phyloP scores from a whole-genome alignment of 176 grass and related monocot species.

The Puya raimondii region DNA sequence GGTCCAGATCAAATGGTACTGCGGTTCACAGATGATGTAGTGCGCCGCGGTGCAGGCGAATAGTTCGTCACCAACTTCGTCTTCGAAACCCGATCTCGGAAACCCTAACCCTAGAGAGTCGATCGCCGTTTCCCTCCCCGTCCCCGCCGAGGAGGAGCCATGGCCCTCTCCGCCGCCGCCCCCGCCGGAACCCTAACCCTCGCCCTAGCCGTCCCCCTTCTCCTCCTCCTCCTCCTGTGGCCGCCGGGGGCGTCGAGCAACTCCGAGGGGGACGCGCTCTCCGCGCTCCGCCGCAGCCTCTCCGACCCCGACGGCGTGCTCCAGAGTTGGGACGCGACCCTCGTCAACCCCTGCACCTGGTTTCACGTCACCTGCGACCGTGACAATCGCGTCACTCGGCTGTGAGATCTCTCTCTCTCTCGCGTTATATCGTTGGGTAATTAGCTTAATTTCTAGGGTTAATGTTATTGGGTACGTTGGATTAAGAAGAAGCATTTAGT shows the following conservation, averaged over 20 bases:
- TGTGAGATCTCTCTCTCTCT: conserved; percentile 31
- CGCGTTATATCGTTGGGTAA: background rate
- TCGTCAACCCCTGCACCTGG: conserved; percentile 98
- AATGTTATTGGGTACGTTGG: background rate
- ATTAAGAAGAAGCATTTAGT: background rate
- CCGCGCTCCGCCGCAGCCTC: conserved; percentile 62
- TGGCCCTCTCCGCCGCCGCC: conserved; percentile 22
- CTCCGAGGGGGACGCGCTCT: conserved; percentile 84
- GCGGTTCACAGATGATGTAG: too few species aligned
- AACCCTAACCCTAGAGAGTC: too few species aligned
- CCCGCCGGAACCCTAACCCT: background rate
- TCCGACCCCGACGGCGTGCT: conserved; percentile 79
- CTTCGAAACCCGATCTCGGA: too few species aligned
- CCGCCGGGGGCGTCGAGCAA: conserved; percentile 33
- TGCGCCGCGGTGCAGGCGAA: too few species aligned
- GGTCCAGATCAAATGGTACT: too few species aligned
- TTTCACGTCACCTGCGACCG: conserved; percentile 88
- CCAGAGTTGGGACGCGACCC: conserved; percentile 91
- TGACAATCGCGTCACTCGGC: conserved; percentile 68
- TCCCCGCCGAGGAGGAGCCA: conserved; percentile 24
- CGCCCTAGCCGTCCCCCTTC: background rate
- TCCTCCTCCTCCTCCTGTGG: conserved; percentile 5
- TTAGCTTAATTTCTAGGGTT: background rate
- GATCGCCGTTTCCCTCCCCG: background rate
- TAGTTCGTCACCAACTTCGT: too few species aligned